Percentiles rank a stretch among this genome's conserved stretches.
Evolutionary conservation across 176 grass and related monocot species (phyloP).

Genomic region (Puccinellia tenuiflora): DNA sequence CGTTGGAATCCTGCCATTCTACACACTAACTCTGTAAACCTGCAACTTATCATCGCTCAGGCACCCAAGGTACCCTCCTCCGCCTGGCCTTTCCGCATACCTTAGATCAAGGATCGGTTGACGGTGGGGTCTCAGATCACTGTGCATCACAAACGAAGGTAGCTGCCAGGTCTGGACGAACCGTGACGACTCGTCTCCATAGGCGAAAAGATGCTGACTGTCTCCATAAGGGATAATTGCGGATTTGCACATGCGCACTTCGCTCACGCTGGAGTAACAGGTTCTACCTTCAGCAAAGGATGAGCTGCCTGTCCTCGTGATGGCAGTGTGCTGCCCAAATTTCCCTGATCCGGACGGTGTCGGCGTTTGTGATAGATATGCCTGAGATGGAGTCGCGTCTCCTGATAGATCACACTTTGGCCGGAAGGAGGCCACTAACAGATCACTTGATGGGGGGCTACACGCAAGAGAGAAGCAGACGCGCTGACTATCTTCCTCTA

Average conservation of each 20-base stretch:
- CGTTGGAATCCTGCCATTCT: not conserved
- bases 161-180: slow-evolving; percentile 55
- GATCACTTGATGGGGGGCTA: slow-evolving; percentile 18
- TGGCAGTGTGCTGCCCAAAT: slow-evolving; percentile 54
- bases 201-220: slow-evolving; percentile 34
- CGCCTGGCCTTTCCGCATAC: slow-evolving; percentile 25
- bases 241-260: slow-evolving; percentile 60
- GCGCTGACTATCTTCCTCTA: slow-evolving; percentile 24
- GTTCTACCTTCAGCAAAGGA: slow-evolving; percentile 29
- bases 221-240: slow-evolving; percentile 37
- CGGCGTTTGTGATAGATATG: slow-evolving; percentile 32
- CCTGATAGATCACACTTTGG: slow-evolving; percentile 39
- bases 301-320: slow-evolving; percentile 17
- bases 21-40: slow-evolving; percentile 39
- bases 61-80: slow-evolving; percentile 54
- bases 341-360: slow-evolving; percentile 31
- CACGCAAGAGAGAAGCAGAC: slow-evolving; percentile 81
- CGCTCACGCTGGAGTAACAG: slow-evolving; percentile 42
- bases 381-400: slow-evolving; percentile 33
- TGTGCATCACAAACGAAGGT: slow-evolving; percentile 37
- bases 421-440: slow-evolving; percentile 68
- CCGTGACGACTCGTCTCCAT: slow-evolving; percentile 52
- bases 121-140: slow-evolving; percentile 37
- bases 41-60: slow-evolving; percentile 68
- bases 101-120: slow-evolving; percentile 70